Evolutionary conservation across 257 asterid species (phyloP).

Genomic region (Mentha longifolia): DNA sequence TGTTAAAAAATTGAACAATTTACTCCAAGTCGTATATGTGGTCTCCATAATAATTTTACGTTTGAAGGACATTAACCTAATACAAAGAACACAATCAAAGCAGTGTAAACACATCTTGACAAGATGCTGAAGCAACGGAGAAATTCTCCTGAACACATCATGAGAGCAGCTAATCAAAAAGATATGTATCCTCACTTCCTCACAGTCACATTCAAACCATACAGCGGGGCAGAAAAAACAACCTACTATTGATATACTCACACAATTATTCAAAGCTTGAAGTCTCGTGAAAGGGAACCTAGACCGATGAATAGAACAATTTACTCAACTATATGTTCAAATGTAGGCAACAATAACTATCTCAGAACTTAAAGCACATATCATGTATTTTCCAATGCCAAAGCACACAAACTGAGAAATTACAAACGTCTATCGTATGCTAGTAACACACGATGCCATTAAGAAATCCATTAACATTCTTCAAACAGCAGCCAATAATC

Average conservation of each 20-base stretch:
- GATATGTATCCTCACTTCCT: too few species aligned
- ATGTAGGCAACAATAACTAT: not conserved
- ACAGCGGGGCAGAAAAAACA: not conserved
- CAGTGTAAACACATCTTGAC: not conserved
- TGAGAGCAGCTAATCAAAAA: not conserved
- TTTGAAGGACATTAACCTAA: not conserved
- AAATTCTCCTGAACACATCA: not conserved
- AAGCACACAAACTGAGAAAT: constrained; percentile 1
- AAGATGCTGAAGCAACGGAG: not conserved
- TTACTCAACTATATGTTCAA: not conserved
- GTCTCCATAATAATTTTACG: not conserved
- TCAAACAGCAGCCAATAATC: constrained; percentile 1
- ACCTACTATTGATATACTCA: not conserved
- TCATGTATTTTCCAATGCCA: not conserved
- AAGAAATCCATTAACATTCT: not conserved
- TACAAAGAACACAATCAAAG: not conserved
- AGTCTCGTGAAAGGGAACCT: not conserved
- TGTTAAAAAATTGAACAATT: not conserved
- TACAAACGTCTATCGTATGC: not conserved
- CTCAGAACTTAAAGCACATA: not conserved
- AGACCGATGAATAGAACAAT: not conserved
- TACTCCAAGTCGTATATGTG: not conserved
- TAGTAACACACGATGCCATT: not conserved
- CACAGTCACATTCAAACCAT: not conserved
- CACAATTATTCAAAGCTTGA: not conserved